Base-by-base conservation (phyloP, 192 early-diverging fungal species). In the Backusella parvicylindrica region DNA sequence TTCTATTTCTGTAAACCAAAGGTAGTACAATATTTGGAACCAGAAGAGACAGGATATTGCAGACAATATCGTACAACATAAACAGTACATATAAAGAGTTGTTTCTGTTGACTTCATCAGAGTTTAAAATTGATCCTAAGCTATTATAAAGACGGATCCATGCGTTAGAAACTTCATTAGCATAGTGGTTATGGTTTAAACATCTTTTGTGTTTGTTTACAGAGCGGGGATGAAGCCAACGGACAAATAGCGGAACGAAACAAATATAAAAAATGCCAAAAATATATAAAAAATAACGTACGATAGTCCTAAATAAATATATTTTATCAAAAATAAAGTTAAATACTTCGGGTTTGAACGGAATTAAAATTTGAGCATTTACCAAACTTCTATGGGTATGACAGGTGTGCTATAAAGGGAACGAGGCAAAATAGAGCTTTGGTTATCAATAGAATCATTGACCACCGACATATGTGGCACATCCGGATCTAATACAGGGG, bases 261-360 rank as follows among this genome's bases (percentile, higher is more conserved):
- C 49, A 72, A 37, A 60, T 63, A 38, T 72, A 72, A 23, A 72
- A 60, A 36, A 72, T 63, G 23, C 71, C 71, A 33, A 72, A 15
- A 26, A 50, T 38, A 53, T 37, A 72, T 23, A 72, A 53, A 41
- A 36, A n/a, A 53, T 60, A 72, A 36, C 71, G 71, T 26, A 72
- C 6, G 31, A 56, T 56, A n/a, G 31, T 28, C 70, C 71, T 72
- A 72, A 26, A 37, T 12, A 26, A 56, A 37, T 6, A 37, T 15
- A 37, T 23, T 21, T 23, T 41, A 1, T 5, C 8, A 56, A 21
- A 60, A 53, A 63, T 60, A 63, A 37, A 72, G 53, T 26, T 56
- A 63, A 43, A 43, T 41, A 32, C 26, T 41, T 69, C 15, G 26
- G 38, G 28, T 30, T 41, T 69, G 7, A 41, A 30, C 18, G 38